These are phyloP conservation scores for Fusarium metavorans DNA, from an alignment of 2,329 filamentous ascomycete species.

Conservation along the genomic window DNA sequence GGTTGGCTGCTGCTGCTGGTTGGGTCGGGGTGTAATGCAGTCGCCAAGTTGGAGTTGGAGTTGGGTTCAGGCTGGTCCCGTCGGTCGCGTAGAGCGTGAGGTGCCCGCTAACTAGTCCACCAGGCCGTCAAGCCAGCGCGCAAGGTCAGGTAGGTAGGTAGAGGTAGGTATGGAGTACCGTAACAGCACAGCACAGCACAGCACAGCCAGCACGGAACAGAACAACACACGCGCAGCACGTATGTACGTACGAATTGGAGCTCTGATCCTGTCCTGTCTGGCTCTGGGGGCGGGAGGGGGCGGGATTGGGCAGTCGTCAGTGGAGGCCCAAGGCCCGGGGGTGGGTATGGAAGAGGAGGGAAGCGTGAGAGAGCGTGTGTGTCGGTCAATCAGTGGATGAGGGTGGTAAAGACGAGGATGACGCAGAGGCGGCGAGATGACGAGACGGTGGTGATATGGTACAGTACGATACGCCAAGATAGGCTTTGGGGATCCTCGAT, in stretches of 20 bases:
- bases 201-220: conserved; percentile 1
- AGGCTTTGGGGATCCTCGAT: neutral
- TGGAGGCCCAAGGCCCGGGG: conserved; percentile 45
- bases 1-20: conserved; percentile 33
- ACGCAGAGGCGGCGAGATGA: neutral
- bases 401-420: neutral
- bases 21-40: conserved; percentile 39
- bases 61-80: conserved; percentile 23
- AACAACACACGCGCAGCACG: conserved; percentile 6
- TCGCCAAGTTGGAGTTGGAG: conserved; percentile 42
- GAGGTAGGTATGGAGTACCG: conserved; percentile 2
- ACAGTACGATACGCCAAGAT: neutral
- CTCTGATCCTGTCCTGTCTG: neutral
- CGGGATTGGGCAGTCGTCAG: conserved; percentile 41
- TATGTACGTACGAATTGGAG: neutral
- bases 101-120: conserved; percentile 9
- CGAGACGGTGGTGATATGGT: neutral
- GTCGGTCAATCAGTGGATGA: conserved; percentile 10
- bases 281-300: conserved; percentile 17
- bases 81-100: conserved; percentile 11
- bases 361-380: conserved; percentile 9
- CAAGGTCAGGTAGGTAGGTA: conserved; percentile 4
- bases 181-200: neutral
- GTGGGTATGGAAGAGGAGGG: conserved; percentile 22
- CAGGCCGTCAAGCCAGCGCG: conserved; percentile 11